Evolutionary conservation across 2,329 filamentous ascomycete species (phyloP).

Genomic region (Ophiocordyceps camponoti-floridani): DNA sequence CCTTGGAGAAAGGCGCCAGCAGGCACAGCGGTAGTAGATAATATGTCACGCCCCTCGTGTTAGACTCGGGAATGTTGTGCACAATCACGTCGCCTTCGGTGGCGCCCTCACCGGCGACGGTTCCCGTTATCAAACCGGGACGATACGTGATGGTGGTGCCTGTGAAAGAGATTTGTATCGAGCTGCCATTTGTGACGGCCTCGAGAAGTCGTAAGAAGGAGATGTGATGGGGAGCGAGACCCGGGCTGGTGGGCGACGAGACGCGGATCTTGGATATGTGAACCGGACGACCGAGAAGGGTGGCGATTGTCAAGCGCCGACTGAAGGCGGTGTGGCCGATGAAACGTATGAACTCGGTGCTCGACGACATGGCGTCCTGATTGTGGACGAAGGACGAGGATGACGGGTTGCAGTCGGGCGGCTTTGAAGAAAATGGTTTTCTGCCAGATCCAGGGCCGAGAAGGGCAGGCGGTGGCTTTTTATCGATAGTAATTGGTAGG

Average conservation of each 20-base stretch:
- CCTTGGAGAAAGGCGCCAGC: slow-evolving; percentile 83
- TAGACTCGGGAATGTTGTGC: slow-evolving; percentile 62
- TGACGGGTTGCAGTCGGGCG: background rate
- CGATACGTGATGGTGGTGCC: slow-evolving; percentile 86
- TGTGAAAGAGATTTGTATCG: slow-evolving; percentile 90
- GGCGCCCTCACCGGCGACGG: slow-evolving; percentile 57
- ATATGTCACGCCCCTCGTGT: slow-evolving; percentile 71
- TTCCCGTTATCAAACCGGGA: slow-evolving; percentile 81
- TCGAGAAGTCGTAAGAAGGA: slow-evolving; percentile 92
- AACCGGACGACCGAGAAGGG: slow-evolving; percentile 73
- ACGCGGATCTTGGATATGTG: slow-evolving; percentile 91
- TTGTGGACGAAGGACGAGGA: background rate
- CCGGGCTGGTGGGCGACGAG: slow-evolving; percentile 68
- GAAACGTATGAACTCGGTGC: slow-evolving; percentile 48
- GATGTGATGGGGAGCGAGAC: slow-evolving; percentile 81
- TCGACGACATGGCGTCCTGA: slow-evolving; percentile 15
- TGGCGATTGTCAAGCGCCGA: slow-evolving; percentile 73
- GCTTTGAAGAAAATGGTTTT: slow-evolving; percentile 17
- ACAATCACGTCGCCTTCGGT: slow-evolving; percentile 55
- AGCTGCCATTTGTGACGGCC: slow-evolving; percentile 82
- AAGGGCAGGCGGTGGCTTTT: slow-evolving; percentile 14
- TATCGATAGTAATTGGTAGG: slow-evolving; percentile 14
- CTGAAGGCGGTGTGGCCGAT: slow-evolving; percentile 70
- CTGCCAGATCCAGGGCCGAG: slow-evolving; percentile 10
- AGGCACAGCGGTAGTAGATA: slow-evolving; percentile 81